Base-by-base conservation (phyloP, 352 stramenopile genomes). In the Pythium aphanidermatum region DNA sequence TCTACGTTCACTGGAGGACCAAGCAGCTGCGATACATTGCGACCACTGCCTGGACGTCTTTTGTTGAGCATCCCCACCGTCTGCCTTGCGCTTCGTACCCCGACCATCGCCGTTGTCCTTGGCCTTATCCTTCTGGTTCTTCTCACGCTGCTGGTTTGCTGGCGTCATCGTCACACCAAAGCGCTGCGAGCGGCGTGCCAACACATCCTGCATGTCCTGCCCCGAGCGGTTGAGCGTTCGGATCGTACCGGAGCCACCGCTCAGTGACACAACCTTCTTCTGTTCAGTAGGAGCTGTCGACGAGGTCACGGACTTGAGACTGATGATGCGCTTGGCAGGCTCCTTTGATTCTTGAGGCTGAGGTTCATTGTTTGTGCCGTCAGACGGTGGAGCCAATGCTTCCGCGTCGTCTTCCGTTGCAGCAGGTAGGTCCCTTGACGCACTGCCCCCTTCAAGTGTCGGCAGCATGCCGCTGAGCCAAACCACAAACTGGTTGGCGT, bases 1-100 rank as follows among this genome's bases (percentile, higher is more conserved):
- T 88, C 74, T 20, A 85, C 72, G 46, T 88, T 91, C 34, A 91
- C 74, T 0, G 78, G 78, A 2, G 78, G 78, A 0, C 78, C 78
- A 5, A 91, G 69, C 40, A 83, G 37, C 25, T 78, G 57, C 2
- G 74, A 63, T 28, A 85, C 17, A 0, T 68, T 55, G n/a, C 60
- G 58, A 34, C 55, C 49, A 25, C 55, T 54, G 10, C 42, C 37
- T 5, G 46, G 42, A 25, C 54, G 54, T n/a, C 27, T 45, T 38
- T 36, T 44, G 38, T 24, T 54, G 29, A 16, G 44, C 20, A 9
- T 62, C 54, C 1, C 38, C 32, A 2, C 39, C 35, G 7, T 60
- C 49, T 3, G 30, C 31, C 46, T 71, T 76, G 32, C 61, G 56
- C 46, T 66, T 63, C 24, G 27, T 29, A 14, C 43, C 47, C 61